Evolutionary conservation across 805 yeast genomes (phyloP), one percentile per base, ranked within the genome.

Genomic region (Sugiyamaella valdiviana): DNA sequence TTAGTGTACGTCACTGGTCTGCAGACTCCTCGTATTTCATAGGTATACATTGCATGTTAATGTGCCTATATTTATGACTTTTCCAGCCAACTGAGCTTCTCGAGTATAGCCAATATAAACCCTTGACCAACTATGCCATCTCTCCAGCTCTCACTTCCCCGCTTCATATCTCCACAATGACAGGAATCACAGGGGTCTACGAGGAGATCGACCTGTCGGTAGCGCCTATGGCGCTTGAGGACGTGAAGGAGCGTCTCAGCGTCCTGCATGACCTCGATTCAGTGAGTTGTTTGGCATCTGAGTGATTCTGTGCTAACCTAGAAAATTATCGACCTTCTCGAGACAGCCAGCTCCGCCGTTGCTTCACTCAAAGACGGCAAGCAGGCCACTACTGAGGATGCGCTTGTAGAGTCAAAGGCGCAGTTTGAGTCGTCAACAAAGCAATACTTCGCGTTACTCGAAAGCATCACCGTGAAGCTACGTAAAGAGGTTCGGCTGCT

Each of bases 401-500:
- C 50, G 21, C 14, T 23, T 17, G 62, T 59, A 1, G 48, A 57
- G 19, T 55, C 65, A 14, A 70, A 72, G 49, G 56, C 65, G 14
- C 69, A 72, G 26, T 78, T 83, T 51, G 59, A 71, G 22, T 48
- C 54, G 0, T 74, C 77, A 26, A 69, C 80, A 2, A 64, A 69
- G 29, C 57, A 65, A 15, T 80, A 82, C 49, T 81, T 80, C 59
- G 64, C 63, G 6, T 74, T 76, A 40, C 63, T 85, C 2, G 80
- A 84, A 58, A 71, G 66, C 29, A 73, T 84, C 3, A 79, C 89
- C 2, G 73, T 77, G 14, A 72, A 72, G 40, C 63, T 85, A 29
- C 70, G 89, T n/a, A 72, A 75, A 42, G 95, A 85, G 57, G 78
- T 85, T 39, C 78, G 78, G 59, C 58, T 75, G 12, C 69, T 84